phyloP scores from a whole-genome alignment of 805 yeast genomes.

The Teunomyces funiuensis region DNA sequence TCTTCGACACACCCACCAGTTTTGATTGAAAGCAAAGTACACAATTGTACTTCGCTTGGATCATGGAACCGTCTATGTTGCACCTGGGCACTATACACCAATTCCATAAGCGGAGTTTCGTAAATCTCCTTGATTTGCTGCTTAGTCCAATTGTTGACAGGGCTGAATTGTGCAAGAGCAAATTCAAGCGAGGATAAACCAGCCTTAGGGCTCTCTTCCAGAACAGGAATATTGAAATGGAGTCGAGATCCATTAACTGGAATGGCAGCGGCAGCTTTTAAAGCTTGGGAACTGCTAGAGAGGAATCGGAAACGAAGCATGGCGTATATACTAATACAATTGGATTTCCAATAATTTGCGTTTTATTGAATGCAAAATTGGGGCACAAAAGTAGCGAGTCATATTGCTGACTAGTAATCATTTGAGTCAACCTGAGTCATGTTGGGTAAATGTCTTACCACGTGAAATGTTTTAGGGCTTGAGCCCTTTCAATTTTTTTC shows the following conservation, averaged over 20 bases:
- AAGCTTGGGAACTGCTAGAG: background rate
- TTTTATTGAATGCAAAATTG: background rate
- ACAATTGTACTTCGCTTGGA: slow-evolving; percentile 68
- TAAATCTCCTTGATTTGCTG: slow-evolving; percentile 61
- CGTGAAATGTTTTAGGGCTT: slow-evolving; percentile 1
- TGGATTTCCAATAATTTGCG: background rate
- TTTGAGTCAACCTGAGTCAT: slow-evolving; percentile 9
- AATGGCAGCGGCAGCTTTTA: background rate
- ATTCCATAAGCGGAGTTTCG: slow-evolving; percentile 62
- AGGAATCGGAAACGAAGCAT: background rate
- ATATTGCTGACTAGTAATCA: background rate
- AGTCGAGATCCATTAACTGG: slow-evolving; percentile 7
- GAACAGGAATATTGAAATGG: slow-evolving; percentile 10
- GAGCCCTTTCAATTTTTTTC: background rate
- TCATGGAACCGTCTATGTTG: slow-evolving; percentile 70
- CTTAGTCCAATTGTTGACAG: slow-evolving; percentile 54
- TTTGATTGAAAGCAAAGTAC: slow-evolving; percentile 73
- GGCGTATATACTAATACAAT: background rate
- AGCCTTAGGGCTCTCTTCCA: background rate
- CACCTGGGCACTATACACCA: slow-evolving; percentile 57
- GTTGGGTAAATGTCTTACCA: background rate
- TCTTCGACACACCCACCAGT: slow-evolving; percentile 84
- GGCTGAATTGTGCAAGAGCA: slow-evolving; percentile 11
- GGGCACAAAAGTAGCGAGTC: slow-evolving; percentile 1
- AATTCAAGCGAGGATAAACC: slow-evolving; percentile 8